These are phyloP conservation scores for Zymoseptoria tritici DNA, from an alignment of 2,329 filamentous ascomycete species.

Conservation along the genomic window DNA sequence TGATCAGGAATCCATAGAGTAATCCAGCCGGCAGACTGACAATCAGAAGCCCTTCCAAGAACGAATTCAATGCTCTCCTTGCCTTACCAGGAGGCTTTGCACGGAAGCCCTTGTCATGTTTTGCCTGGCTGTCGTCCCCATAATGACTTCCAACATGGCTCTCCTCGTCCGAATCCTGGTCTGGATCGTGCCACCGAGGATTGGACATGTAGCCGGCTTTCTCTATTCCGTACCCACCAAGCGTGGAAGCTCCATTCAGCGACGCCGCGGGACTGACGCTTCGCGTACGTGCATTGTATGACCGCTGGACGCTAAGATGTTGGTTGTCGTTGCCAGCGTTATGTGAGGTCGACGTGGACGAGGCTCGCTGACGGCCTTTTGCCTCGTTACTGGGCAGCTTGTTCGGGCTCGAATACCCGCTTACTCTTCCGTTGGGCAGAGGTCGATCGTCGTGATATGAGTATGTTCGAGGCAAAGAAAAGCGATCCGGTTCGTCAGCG, in stretches of 20 bases:
- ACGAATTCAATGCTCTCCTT: constrained; percentile 15
- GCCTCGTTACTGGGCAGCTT: constrained; percentile 11
- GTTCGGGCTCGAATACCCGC: constrained; percentile 19
- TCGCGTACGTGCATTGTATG: constrained; percentile 29
- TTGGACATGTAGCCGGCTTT: constrained; percentile 37
- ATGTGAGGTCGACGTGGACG: constrained; percentile 29
- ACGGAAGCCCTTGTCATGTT: constrained; percentile 10
- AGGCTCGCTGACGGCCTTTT: constrained; percentile 26
- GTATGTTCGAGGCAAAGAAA: constrained; percentile 4
- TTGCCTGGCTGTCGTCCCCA: constrained; percentile 15
- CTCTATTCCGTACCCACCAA: constrained; percentile 31
- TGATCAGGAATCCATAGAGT: constrained; percentile 15
- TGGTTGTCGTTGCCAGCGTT: constrained; percentile 14
- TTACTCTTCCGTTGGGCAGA: constrained; percentile 13
- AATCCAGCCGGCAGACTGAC: constrained; percentile 13
- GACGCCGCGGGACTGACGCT: constrained; percentile 32
- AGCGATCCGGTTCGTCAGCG: constrained; percentile 2
- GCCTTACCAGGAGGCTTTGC: constrained; percentile 10
- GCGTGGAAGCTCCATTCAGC: constrained; percentile 3
- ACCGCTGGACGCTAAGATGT: constrained; percentile 25
- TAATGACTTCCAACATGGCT: constrained; percentile 9
- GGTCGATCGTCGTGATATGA: background rate
- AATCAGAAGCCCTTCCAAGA: constrained; percentile 10
- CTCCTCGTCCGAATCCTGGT: constrained; percentile 24
- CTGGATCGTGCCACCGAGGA: constrained; percentile 25